These are phyloP conservation scores for Rosa chinensis DNA, from an alignment of 306 rosid genomes.

Conservation along the genomic window DNA sequence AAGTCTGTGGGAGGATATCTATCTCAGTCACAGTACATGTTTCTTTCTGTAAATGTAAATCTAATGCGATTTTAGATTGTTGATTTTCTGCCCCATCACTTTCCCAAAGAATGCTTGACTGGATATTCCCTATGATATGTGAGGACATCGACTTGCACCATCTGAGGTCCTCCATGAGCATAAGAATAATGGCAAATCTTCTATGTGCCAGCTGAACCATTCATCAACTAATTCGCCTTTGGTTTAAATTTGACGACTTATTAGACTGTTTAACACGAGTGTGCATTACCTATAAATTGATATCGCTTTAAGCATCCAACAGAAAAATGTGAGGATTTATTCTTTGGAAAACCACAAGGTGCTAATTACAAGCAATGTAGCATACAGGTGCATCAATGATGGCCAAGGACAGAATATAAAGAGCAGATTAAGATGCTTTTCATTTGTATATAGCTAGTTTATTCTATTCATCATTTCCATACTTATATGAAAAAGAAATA, in stretches of 20 bases:
- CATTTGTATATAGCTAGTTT: background rate
- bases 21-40: constrained; percentile 8
- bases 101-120: background rate
- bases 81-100: constrained; percentile 15
- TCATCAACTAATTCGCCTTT: background rate
- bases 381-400: constrained; percentile 13
- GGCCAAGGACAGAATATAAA: background rate
- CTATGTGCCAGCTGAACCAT: constrained; percentile 1
- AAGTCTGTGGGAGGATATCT: background rate
- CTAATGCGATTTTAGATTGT: background rate
- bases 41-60: constrained; percentile 6
- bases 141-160: constrained; percentile 14
- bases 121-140: constrained; percentile 12
- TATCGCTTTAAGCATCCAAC: background rate
- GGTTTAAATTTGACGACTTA: background rate
- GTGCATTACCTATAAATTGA: background rate
- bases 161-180: constrained; percentile 3
- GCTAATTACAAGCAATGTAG: constrained; percentile 5
- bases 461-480: background rate
- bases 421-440: background rate
- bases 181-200: constrained; percentile 8
- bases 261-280: background rate
- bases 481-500: background rate
- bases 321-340: background rate
- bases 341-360: constrained; percentile 1